These are phyloP conservation scores for Zygosaccharomyces bisporus DNA, from an alignment of 805 yeast species.

Conservation along the genomic window DNA sequence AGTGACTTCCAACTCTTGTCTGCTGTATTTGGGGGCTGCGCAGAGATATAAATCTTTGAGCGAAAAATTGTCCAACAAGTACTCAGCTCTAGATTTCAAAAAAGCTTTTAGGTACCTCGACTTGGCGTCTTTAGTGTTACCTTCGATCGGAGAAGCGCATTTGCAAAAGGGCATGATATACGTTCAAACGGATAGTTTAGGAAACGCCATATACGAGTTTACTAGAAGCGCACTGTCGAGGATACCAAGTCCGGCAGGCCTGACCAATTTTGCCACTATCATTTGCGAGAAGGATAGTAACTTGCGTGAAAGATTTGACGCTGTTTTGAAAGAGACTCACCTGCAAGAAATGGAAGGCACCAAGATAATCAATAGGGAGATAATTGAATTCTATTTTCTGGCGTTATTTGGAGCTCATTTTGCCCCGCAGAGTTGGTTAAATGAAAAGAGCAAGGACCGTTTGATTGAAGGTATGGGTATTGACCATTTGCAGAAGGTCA, in stretches of 20 bases:
- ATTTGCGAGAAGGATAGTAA: conserved; percentile 38
- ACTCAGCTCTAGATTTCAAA: conserved; percentile 41
- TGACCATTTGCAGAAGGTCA: conserved; percentile 17
- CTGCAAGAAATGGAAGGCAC: conserved; percentile 25
- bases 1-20: conserved; percentile 23
- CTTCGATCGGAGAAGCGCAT: conserved; percentile 62
- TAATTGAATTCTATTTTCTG: conserved; percentile 32
- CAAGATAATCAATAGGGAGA: conserved; percentile 31
- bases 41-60: conserved; percentile 53
- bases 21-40: conserved; percentile 52
- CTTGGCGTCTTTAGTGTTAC: conserved; percentile 53
- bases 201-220: conserved; percentile 26
- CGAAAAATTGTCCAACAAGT: conserved; percentile 40
- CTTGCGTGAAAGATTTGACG: conserved; percentile 25
- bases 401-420: conserved; percentile 28
- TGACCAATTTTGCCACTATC: conserved; percentile 42
- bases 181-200: conserved; percentile 27
- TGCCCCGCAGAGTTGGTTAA: conserved; percentile 27
- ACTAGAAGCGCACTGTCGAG: conserved; percentile 55
- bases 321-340: conserved; percentile 18
- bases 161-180: conserved; percentile 30
- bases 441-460: not conserved
- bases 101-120: conserved; percentile 48
- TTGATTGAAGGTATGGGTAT: conserved; percentile 17
- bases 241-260: conserved; percentile 46